A percentile compares a stretch with the other conserved stretches of the same genome.
Evolutionary conservation across 257 asterid genomes (phyloP).

Genomic region (Petunia secreta): DNA sequence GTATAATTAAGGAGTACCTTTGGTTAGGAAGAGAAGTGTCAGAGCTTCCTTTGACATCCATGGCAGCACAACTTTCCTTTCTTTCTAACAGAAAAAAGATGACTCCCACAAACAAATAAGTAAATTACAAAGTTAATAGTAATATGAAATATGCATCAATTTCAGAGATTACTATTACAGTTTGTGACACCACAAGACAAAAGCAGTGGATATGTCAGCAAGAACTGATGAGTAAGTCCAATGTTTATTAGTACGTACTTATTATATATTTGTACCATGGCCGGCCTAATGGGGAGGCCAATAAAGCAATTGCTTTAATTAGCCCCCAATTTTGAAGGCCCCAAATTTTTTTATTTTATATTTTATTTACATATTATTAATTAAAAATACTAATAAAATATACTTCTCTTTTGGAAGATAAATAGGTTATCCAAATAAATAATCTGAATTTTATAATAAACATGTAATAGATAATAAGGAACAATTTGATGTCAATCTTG

Average conservation of each 20-base stretch:
- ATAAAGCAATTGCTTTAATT: too few relatives aligned
- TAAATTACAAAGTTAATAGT: not conserved
- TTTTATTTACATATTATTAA: too few relatives aligned
- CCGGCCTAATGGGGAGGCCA: too few relatives aligned
- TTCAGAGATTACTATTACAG: not conserved
- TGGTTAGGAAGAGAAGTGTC: slow-evolving; percentile 2
- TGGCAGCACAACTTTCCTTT: not conserved
- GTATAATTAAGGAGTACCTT: not conserved
- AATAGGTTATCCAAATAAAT: too few relatives aligned
- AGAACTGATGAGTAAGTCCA: not conserved
- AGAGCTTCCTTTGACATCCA: slow-evolving; percentile 7
- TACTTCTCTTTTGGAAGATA: too few relatives aligned
- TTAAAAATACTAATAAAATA: too few relatives aligned
- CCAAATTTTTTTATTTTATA: too few relatives aligned
- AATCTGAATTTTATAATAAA: too few relatives aligned
- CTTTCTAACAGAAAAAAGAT: not conserved
- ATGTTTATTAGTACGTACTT: not conserved
- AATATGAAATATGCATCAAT: not conserved
- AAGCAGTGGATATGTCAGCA: not conserved
- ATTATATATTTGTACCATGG: too few relatives aligned
- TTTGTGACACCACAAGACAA: not conserved
- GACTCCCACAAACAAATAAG: not conserved
- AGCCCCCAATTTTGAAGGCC: too few relatives aligned
- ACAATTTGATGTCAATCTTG: too few relatives aligned
- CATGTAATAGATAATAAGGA: too few relatives aligned